A percentile compares a stretch with the other conserved stretches of the same genome.
phyloP scores from a whole-genome alignment of 202 grass and related monocot species.

The Setaria italica region DNA sequence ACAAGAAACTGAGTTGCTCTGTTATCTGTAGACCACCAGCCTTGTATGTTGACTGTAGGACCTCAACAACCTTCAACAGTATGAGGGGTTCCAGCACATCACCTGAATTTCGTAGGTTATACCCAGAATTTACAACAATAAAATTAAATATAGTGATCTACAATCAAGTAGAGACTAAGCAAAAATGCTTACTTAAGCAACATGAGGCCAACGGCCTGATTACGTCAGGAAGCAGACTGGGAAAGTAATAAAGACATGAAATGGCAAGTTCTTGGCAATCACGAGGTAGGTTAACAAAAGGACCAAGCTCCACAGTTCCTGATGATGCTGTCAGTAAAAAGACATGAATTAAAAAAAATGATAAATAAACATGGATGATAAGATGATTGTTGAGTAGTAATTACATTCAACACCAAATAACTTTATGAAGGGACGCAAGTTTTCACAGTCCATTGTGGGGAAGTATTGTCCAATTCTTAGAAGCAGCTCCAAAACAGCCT shows the following conservation, averaged over 20 bases:
- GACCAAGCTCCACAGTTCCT: slow-evolving; percentile 63
- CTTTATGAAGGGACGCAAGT: slow-evolving; percentile 55
- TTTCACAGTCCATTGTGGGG: slow-evolving; percentile 52
- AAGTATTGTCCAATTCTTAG: slow-evolving; percentile 70
- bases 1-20: slow-evolving; percentile 82
- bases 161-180: background rate
- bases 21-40: slow-evolving; percentile 62
- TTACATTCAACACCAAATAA: slow-evolving; percentile 79
- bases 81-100: slow-evolving; percentile 62
- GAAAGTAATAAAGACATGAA: slow-evolving; percentile 87
- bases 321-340: slow-evolving; percentile 53
- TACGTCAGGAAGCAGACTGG: slow-evolving; percentile 64
- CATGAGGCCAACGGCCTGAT: slow-evolving; percentile 65
- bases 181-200: slow-evolving; percentile 84
- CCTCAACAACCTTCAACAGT: slow-evolving; percentile 69
- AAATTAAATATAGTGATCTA: slow-evolving; percentile 4
- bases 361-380: slow-evolving; percentile 6
- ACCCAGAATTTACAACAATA: background rate
- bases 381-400: slow-evolving; percentile 13
- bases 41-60: slow-evolving; percentile 80
- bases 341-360: slow-evolving; percentile 20
- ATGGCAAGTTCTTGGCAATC: slow-evolving; percentile 86
- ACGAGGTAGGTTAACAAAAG: slow-evolving; percentile 60
- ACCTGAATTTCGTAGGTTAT: slow-evolving; percentile 69
- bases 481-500: slow-evolving; percentile 85